Base-by-base conservation (phyloP, 2,329 filamentous ascomycete species). In the Ilyonectria sp. region DNA sequence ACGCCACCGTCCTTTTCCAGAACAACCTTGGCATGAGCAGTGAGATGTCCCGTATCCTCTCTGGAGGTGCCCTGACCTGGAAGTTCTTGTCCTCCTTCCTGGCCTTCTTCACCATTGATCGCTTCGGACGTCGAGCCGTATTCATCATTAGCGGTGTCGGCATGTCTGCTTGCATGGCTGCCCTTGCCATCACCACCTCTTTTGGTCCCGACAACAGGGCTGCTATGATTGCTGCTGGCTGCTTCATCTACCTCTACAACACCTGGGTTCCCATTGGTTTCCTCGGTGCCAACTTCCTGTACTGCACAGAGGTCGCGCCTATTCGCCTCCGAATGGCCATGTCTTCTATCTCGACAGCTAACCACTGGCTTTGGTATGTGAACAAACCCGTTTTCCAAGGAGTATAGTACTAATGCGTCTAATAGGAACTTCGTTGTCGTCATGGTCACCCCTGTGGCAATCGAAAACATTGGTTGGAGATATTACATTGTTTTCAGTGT, bases 231-330 rank as follows among this genome's bases (percentile, higher is more conserved):
- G 69, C 68, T 33, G 72, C 70, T 23, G 70, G 64, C 52, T 52
- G 76, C 72, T 90, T 90, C 66, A 79, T 92, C 19, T 92, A 92
- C 81, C 84, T 89, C 6, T 92, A 91, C 79, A 91, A 92, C 75
- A 87, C 89, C 5, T 89, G 88, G 70, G 92, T 92, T 71, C 90
- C 89, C 19, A 89, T 89, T 0, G 89, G 88, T 6, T 90, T 88
- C 84, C 78, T 91, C 4, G 89, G 89, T 7, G 82, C 90, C 37
- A 89, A 89, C 8, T 91, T 89, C 87, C 73, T 87, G 75, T 86
- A 85, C 70, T 82, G 86, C 5, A 86, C 86, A 37, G 84, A 87
- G 68, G 82, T 88, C 62, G 86, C 87, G 69, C 82, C 83, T 1
- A 78, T 85, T 46, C 79, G 81, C 68, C 84, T 80, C 10, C 76